phyloP scores from a whole-genome alignment of 768 basidiomycete genomes.

The Omphalotus guepiniiformis region DNA sequence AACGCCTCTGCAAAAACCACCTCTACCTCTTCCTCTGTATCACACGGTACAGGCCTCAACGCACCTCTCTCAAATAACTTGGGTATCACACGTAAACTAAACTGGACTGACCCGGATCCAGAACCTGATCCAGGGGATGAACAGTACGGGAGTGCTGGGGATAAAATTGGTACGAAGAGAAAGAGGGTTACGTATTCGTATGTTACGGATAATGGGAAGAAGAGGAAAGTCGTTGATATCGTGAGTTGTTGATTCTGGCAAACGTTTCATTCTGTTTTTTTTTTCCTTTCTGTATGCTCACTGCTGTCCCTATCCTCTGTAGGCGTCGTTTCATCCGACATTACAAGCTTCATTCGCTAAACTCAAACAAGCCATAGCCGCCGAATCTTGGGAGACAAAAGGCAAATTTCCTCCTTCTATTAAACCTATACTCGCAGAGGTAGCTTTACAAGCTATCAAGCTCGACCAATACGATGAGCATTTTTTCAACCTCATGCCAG shows the following conservation, averaged over 20 bases:
- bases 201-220: slow-evolving; percentile 59
- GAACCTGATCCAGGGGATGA: slow-evolving; percentile 7
- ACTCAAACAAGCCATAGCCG: slow-evolving; percentile 55
- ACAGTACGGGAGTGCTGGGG: slow-evolving; percentile 1
- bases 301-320: neutral
- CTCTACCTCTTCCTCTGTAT: neutral
- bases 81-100: slow-evolving; percentile 6
- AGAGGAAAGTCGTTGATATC: slow-evolving; percentile 65
- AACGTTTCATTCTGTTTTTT: neutral
- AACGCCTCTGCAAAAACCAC: neutral
- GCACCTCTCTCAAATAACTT: slow-evolving; percentile 6
- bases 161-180: slow-evolving; percentile 4
- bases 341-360: slow-evolving; percentile 58
- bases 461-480: slow-evolving; percentile 90
- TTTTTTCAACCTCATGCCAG: slow-evolving; percentile 87
- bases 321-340: slow-evolving; percentile 70
- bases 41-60: slow-evolving; percentile 3
- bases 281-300: neutral
- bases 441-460: slow-evolving; percentile 74
- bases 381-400: slow-evolving; percentile 55
- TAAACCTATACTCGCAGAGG: slow-evolving; percentile 64
- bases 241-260: slow-evolving; percentile 30
- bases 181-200: slow-evolving; percentile 47
- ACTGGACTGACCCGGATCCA: slow-evolving; percentile 5
- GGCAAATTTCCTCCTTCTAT: slow-evolving; percentile 85